Percentiles rank a stretch among this genome's conserved stretches.
These are phyloP conservation scores for Metschnikowia continentalis DNA, from an alignment of 805 yeast species.

Conservation along the genomic window DNA sequence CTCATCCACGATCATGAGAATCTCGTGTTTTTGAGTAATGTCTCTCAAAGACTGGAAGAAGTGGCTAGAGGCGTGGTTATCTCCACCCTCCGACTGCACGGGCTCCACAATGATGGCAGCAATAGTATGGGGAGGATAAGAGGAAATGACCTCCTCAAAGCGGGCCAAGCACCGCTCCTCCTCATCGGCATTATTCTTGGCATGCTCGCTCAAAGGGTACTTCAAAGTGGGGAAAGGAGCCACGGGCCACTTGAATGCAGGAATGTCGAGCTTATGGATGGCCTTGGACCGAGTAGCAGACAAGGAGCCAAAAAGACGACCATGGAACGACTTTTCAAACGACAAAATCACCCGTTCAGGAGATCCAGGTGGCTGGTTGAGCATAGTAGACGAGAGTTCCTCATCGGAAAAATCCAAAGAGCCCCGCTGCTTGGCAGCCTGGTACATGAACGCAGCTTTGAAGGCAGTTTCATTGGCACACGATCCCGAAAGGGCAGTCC, in stretches of 20 bases:
- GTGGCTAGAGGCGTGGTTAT: constrained; percentile 60
- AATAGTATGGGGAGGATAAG: constrained; percentile 37
- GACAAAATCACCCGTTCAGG: constrained; percentile 52
- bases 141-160: constrained; percentile 35
- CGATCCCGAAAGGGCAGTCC: constrained; percentile 67
- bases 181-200: constrained; percentile 41
- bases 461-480: constrained; percentile 69
- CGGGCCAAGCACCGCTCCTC: constrained; percentile 45
- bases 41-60: constrained; percentile 64
- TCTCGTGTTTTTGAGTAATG: constrained; percentile 52
- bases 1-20: constrained; percentile 64
- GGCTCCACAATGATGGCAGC: constrained; percentile 58
- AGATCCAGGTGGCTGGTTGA: constrained; percentile 48
- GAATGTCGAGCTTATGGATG: constrained; percentile 54
- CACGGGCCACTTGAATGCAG: constrained; percentile 58
- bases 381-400: constrained; percentile 47
- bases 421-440: constrained; percentile 53
- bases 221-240: constrained; percentile 44
- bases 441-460: constrained; percentile 68
- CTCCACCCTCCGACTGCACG: constrained; percentile 75
- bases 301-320: constrained; percentile 52
- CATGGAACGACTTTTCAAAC: constrained; percentile 54
- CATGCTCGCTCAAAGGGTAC: constrained; percentile 36
- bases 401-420: constrained; percentile 40
- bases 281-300: constrained; percentile 56